A percentile compares a stretch with the other conserved stretches of the same genome.
phyloP scores from a whole-genome alignment of 257 asterid genomes.

The Avicennia marina region DNA sequence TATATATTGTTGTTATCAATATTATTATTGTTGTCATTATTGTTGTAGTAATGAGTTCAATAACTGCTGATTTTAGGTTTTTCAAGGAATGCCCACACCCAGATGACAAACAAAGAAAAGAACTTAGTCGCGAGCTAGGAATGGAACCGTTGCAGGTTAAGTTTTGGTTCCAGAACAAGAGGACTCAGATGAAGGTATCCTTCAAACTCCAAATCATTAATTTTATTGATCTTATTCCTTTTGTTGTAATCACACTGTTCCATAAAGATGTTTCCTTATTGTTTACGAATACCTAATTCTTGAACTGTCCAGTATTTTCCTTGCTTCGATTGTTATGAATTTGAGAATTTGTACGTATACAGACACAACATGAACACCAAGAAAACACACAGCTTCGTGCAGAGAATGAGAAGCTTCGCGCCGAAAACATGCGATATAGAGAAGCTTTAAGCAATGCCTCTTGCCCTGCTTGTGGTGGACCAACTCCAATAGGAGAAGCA shows the following conservation, averaged over 20 bases:
- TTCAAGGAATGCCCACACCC: slow-evolving; percentile 96
- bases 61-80: no score
- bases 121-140: slow-evolving; percentile 68
- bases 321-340: no score
- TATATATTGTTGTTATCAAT: no score
- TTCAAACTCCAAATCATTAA: no score
- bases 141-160: slow-evolving; percentile 87
- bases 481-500: slow-evolving; percentile 70
- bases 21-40: no score
- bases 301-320: no score
- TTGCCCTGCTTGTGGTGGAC: slow-evolving; percentile 69
- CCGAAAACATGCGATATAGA: slow-evolving; percentile 57
- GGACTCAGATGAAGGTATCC: slow-evolving; percentile 85
- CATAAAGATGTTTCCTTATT: no score
- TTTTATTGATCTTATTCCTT: no score
- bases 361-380: slow-evolving; percentile 69
- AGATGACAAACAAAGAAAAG: slow-evolving; percentile 89
- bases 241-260: no score
- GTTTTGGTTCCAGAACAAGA: slow-evolving; percentile 95
- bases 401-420: slow-evolving; percentile 68
- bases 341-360: no score
- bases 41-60: no score
- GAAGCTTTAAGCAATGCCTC: slow-evolving; percentile 60
- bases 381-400: slow-evolving; percentile 55
- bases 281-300: no score